phyloP scores from a whole-genome alignment of 164 flowering plant species.

The Piper longum region DNA sequence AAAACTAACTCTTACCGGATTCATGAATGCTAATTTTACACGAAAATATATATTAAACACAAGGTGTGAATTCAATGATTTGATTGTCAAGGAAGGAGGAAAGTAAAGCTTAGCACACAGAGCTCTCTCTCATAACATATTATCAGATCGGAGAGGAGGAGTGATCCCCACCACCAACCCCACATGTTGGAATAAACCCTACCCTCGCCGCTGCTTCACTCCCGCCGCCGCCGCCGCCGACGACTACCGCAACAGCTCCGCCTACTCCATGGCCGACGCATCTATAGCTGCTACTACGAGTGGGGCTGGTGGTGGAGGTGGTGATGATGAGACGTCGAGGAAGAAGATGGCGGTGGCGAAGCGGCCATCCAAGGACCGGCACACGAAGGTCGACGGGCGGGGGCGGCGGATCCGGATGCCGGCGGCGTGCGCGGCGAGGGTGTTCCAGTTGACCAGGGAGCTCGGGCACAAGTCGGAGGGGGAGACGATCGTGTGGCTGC shows the following conservation, averaged over 20 bases:
- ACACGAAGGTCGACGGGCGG: slow-evolving; percentile 72
- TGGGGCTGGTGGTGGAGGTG: neutral
- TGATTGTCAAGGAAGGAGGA: too few relatives aligned
- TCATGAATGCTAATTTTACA: too few relatives aligned
- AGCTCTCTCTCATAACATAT: too few relatives aligned
- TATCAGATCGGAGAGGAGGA: slow-evolving; percentile 1
- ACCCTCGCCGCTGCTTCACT: too few relatives aligned
- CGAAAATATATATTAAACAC: too few relatives aligned
- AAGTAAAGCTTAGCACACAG: too few relatives aligned
- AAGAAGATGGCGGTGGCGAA: slow-evolving; percentile 14
- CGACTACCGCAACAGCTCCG: neutral
- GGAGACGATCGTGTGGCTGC: slow-evolving; percentile 70
- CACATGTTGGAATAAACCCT: neutral
- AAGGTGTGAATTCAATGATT: too few relatives aligned
- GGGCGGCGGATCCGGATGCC: slow-evolving; percentile 83
- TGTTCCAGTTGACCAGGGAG: slow-evolving; percentile 63
- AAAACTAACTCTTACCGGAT: too few relatives aligned
- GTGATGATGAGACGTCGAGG: slow-evolving; percentile 18
- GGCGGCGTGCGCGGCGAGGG: slow-evolving; percentile 71
- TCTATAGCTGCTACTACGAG: slow-evolving; percentile 36
- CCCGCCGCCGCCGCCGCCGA: slow-evolving; percentile 3
- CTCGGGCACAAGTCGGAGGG: slow-evolving; percentile 77
- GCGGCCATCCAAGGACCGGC: slow-evolving; percentile 63
- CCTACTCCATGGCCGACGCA: slow-evolving; percentile 22
- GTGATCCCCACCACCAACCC: slow-evolving; percentile 8